Percentiles rank a stretch among this genome's conserved stretches.
Evolutionary conservation across 805 yeast genomes (phyloP).

Genomic region (Saturnispora quitensis): DNA sequence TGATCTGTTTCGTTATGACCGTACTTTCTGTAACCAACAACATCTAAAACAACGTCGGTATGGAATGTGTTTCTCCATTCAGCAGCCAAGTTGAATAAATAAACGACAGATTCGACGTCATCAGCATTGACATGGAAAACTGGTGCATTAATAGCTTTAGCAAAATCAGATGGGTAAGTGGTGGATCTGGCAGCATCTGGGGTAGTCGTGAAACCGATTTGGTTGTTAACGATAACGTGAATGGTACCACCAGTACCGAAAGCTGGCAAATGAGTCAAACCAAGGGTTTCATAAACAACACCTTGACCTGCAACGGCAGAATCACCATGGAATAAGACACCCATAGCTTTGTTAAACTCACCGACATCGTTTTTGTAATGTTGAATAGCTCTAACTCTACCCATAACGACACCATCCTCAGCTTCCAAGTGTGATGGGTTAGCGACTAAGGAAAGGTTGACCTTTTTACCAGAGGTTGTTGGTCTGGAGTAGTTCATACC

Average conservation of each 20-base stretch:
- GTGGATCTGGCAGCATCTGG: slow-evolving; percentile 97
- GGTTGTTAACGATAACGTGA: slow-evolving; percentile 94
- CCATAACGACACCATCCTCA: slow-evolving; percentile 97
- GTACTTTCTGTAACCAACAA: slow-evolving; percentile 96
- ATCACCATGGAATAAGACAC: slow-evolving; percentile 94
- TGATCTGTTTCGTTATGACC: slow-evolving; percentile 99
- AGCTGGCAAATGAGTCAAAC: slow-evolving; percentile 85
- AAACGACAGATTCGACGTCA: slow-evolving; percentile 89
- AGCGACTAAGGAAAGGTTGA: slow-evolving; percentile 91
- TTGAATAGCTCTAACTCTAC: slow-evolving; percentile 94
- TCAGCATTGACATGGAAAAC: slow-evolving; percentile 99
- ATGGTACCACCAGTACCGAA: slow-evolving; percentile 98
- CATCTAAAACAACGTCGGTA: slow-evolving; percentile 91
- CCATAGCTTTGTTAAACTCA: slow-evolving; percentile 76
- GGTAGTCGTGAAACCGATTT: slow-evolving; percentile 98
- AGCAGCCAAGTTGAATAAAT: slow-evolving; percentile 91
- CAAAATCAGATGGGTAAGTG: slow-evolving; percentile 95
- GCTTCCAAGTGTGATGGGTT: slow-evolving; percentile 99
- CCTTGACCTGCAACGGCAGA: slow-evolving; percentile 99
- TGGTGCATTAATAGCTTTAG: slow-evolving; percentile 94
- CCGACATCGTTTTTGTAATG: slow-evolving; percentile 85
- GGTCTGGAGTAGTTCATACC: slow-evolving; percentile 99
- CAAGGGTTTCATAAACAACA: slow-evolving; percentile 98
- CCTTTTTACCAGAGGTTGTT: slow-evolving; percentile 95
- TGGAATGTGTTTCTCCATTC: slow-evolving; percentile 98